phyloP scores from a whole-genome alignment of 106 monocot genomes.

The Dioscorea zingiberensis region DNA sequence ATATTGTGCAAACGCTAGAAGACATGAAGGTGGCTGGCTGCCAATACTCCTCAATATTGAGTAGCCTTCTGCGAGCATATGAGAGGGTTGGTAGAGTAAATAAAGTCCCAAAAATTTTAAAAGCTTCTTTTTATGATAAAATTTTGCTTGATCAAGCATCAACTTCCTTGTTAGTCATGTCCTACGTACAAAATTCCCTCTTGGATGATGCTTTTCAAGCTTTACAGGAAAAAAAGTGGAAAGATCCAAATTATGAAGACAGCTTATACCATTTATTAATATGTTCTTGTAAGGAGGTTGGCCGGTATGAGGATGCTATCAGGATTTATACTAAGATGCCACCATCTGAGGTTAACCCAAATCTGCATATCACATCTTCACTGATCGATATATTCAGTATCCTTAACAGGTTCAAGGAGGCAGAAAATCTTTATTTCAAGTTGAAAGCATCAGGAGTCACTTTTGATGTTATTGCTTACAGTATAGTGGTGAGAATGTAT shows the following conservation, averaged over 20 bases:
- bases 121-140: slow-evolving; percentile 60
- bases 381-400: slow-evolving; percentile 83
- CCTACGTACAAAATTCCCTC: slow-evolving; percentile 61
- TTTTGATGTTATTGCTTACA: slow-evolving; percentile 87
- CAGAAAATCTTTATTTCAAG: slow-evolving; percentile 62
- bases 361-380: slow-evolving; percentile 74
- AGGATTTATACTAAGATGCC: slow-evolving; percentile 64
- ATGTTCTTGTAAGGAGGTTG: slow-evolving; percentile 88
- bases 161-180: slow-evolving; percentile 66
- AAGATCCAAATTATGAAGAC: slow-evolving; percentile 66
- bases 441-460: slow-evolving; percentile 40
- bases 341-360: slow-evolving; percentile 31
- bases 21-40: slow-evolving; percentile 69
- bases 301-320: slow-evolving; percentile 48
- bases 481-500: slow-evolving; percentile 86
- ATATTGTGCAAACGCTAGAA: slow-evolving; percentile 42
- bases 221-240: slow-evolving; percentile 64
- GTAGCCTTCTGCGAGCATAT: slow-evolving; percentile 78
- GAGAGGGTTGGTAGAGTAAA: slow-evolving; percentile 51
- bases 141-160: slow-evolving; percentile 70
- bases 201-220: slow-evolving; percentile 59
- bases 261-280: slow-evolving; percentile 88
- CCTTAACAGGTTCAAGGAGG: slow-evolving; percentile 51
- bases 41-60: slow-evolving; percentile 58
- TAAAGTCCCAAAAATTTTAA: slow-evolving; percentile 42